Conservation (phyloP, 148 eudicot genomes). For the Mesembryanthemum crystallinum region DNA sequence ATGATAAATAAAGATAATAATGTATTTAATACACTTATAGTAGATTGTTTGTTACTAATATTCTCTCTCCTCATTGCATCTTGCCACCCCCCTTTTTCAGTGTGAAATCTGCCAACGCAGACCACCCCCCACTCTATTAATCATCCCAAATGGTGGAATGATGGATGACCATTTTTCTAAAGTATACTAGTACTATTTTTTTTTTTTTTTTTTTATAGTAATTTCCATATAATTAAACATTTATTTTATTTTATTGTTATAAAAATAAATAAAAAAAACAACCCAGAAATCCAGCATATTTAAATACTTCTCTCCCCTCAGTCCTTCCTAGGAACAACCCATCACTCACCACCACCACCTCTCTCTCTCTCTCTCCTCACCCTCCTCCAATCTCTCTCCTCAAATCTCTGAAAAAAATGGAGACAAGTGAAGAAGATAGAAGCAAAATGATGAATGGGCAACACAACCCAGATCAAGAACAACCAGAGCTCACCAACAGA, state of each 20-base stretch:
- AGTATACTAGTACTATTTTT: neutral
- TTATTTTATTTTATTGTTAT: too few relatives aligned
- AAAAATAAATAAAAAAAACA: neutral
- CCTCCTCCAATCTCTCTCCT: neutral
- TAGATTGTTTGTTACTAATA: too few relatives aligned
- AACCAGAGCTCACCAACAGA: slow-evolving; percentile 21
- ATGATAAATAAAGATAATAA: too few relatives aligned
- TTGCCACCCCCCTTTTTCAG: neutral
- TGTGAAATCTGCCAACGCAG: neutral
- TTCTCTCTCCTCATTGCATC: neutral
- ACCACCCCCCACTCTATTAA: neutral
- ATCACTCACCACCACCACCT: neutral
- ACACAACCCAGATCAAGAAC: slow-evolving; percentile 11
- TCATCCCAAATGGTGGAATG: neutral
- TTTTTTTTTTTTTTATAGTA: neutral
- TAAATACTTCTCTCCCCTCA: neutral
- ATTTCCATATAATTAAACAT: neutral
- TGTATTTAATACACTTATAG: too few relatives aligned
- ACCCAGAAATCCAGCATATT: neutral
- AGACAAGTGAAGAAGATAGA: slow-evolving; percentile 32
- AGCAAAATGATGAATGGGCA: slow-evolving; percentile 19
- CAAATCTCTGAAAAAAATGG: slow-evolving; percentile 27
- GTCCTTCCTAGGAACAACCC: too few relatives aligned
- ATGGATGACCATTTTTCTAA: neutral
- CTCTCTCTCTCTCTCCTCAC: neutral